These are phyloP conservation scores for Haematococcus sp. DNA, from an alignment of 139 green algal genomes.

Conservation along the genomic window DNA sequence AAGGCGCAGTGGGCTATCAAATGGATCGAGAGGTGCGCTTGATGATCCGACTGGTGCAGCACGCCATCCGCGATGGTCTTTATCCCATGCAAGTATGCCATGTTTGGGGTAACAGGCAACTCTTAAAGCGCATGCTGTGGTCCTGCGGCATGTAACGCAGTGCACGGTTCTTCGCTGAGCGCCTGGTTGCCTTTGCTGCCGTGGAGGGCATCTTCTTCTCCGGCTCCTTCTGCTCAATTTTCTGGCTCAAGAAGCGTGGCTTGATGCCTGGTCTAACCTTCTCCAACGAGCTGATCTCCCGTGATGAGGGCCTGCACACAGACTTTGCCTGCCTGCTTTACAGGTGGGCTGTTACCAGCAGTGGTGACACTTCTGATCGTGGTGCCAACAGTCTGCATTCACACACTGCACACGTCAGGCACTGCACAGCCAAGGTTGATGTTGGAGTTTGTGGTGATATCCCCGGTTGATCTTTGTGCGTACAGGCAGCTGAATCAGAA, in stretches of 20 bases:
- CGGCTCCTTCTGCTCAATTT: constrained; percentile 93
- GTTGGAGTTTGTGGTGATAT: not conserved
- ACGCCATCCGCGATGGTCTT: no score
- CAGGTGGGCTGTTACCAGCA: constrained; percentile 28
- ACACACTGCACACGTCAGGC: not conserved
- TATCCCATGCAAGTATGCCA: no score
- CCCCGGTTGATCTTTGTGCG: not conserved
- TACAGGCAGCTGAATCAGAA: constrained; percentile 80
- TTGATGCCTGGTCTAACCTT: constrained; percentile 98
- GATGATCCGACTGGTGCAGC: no score
- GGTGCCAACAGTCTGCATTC: not conserved
- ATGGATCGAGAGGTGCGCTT: constrained; percentile 87
- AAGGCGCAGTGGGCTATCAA: constrained; percentile 98
- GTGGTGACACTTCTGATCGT: not conserved
- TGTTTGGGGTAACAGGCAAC: not conserved
- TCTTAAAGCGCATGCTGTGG: not conserved
- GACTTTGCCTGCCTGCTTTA: constrained; percentile 97
- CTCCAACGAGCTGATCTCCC: constrained; percentile 96
- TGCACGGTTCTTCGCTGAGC: constrained; percentile 76
- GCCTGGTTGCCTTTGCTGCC: constrained; percentile 92
- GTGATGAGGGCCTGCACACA: constrained; percentile 96
- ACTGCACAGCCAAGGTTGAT: not conserved
- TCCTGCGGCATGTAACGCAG: constrained; percentile 18
- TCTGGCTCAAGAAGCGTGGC: constrained; percentile 98
- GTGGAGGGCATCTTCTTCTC: constrained; percentile 99